phyloP scores from a whole-genome alignment of 2,329 filamentous ascomycete species.

The Penicillium sp. region DNA sequence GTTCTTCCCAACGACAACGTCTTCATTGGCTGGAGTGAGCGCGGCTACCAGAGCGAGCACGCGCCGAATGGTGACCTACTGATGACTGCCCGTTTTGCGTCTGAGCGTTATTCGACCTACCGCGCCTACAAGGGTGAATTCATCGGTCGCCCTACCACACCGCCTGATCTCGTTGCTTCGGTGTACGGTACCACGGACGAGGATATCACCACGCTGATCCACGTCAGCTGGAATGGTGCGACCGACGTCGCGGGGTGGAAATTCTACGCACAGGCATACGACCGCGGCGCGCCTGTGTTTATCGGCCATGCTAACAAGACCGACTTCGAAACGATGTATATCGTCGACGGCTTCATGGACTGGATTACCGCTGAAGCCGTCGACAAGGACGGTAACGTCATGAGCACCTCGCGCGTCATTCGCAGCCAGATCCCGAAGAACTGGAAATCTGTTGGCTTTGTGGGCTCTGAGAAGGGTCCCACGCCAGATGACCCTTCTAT shows the following conservation, averaged over 20 bases:
- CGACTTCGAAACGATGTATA: constrained; percentile 40
- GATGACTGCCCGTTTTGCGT: constrained; percentile 40
- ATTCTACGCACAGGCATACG: constrained; percentile 28
- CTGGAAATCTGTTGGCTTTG: constrained; percentile 36
- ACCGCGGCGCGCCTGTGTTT: constrained; percentile 16
- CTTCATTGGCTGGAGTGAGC: constrained; percentile 41
- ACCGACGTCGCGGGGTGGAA: constrained; percentile 39
- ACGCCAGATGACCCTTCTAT: constrained; percentile 31
- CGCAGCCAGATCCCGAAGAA: constrained; percentile 29
- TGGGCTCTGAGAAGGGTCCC: constrained; percentile 21
- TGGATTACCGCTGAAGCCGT: constrained; percentile 29
- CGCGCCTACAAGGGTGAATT: constrained; percentile 44
- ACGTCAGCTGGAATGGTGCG: constrained; percentile 35
- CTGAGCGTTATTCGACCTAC: constrained; percentile 40
- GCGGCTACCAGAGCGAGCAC: constrained; percentile 40
- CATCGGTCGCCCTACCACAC: constrained; percentile 33
- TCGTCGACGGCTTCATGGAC: constrained; percentile 32
- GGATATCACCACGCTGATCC: constrained; percentile 23
- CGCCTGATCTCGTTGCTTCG: constrained; percentile 36
- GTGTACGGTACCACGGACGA: constrained; percentile 30
- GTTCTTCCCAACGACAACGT: constrained; percentile 39
- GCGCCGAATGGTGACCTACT: constrained; percentile 35
- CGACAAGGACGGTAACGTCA: constrained; percentile 19
- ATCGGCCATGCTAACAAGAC: constrained; percentile 30
- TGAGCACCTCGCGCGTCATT: constrained; percentile 26